Evolutionary conservation across 345 rosid species (phyloP).

Genomic region (Arabis hirsuta): DNA sequence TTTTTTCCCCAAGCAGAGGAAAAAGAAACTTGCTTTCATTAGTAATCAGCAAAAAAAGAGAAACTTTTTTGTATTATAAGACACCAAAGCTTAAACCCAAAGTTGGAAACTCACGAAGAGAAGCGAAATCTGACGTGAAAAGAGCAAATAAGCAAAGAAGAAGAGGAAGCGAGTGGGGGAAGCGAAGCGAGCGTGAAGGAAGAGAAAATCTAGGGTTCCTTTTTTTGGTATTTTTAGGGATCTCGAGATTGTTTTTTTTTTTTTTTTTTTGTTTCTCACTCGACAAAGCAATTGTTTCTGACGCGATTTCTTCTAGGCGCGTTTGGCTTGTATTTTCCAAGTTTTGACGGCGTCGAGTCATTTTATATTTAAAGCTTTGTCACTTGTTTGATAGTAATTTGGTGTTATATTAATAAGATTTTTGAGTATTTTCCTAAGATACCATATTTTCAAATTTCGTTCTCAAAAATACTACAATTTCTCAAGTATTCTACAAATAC

Average conservation of each 20-base stretch:
- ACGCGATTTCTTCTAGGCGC: slow-evolving; percentile 44
- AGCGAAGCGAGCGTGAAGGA: slow-evolving; percentile 46
- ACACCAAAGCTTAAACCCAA: slow-evolving; percentile 7
- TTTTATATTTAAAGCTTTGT: not conserved
- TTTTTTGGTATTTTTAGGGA: slow-evolving; percentile 47
- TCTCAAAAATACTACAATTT: too few relatives aligned
- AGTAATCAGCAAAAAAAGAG: slow-evolving; percentile 1
- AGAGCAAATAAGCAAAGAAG: slow-evolving; percentile 16
- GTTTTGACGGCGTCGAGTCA: not conserved
- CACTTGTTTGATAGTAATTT: not conserved
- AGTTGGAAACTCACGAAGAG: slow-evolving; percentile 2
- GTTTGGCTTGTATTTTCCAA: not conserved
- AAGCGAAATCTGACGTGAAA: slow-evolving; percentile 17
- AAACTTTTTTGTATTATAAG: not conserved
- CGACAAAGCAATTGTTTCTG: slow-evolving; percentile 29
- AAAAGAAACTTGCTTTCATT: slow-evolving; percentile 12
- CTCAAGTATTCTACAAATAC: too few relatives aligned
- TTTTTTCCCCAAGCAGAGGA: not conserved
- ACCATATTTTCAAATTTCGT: too few relatives aligned
- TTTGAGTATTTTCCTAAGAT: too few relatives aligned
- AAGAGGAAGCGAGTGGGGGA: slow-evolving; percentile 41
- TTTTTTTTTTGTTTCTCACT: slow-evolving; percentile 2
- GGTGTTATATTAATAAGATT: too few relatives aligned
- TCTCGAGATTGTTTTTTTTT: slow-evolving; percentile 22
- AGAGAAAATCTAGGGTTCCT: slow-evolving; percentile 47